Evolutionary conservation across 257 asterid genomes (phyloP).

Genomic region (Ocimum tenuiflorum): DNA sequence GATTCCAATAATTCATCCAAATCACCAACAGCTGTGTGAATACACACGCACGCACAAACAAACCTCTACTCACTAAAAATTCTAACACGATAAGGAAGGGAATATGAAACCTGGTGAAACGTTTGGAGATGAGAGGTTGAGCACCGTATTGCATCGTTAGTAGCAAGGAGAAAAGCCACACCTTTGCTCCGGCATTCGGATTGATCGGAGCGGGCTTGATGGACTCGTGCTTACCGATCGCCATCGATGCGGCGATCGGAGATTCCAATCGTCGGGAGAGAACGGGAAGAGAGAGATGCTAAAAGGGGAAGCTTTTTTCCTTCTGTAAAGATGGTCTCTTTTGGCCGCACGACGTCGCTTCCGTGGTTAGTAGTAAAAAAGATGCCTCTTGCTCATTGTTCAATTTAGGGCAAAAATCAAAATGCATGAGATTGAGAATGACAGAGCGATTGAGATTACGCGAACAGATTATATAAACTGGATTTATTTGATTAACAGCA

Average conservation of each 20-base stretch:
- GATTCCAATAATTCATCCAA: not conserved
- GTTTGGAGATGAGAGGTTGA: conserved; percentile 87
- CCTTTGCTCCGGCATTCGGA: conserved; percentile 35
- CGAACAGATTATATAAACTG: no score
- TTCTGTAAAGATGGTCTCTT: conserved; percentile 2
- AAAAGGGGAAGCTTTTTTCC: not conserved
- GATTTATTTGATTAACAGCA: no score
- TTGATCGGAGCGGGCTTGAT: conserved; percentile 23
- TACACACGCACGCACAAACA: no score
- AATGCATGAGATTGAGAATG: no score
- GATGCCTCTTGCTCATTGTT: no score
- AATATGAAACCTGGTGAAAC: conserved; percentile 55
- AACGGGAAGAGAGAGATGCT: not conserved
- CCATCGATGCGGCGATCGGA: conserved; percentile 44
- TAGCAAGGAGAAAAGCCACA: conserved; percentile 67
- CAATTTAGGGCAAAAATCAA: no score
- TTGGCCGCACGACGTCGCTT: conserved; percentile 26
- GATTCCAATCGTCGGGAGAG: not conserved
- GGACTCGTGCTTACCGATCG: conserved; percentile 31
- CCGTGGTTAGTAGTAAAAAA: not conserved
- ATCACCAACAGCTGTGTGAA: not conserved
- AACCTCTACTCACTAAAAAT: not conserved
- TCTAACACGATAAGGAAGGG: not conserved
- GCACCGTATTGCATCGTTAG: conserved; percentile 86
- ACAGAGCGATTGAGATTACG: no score